Evolutionary conservation across 2,329 filamentous ascomycete species (phyloP).

Genomic region (Colletotrichum filicis): DNA sequence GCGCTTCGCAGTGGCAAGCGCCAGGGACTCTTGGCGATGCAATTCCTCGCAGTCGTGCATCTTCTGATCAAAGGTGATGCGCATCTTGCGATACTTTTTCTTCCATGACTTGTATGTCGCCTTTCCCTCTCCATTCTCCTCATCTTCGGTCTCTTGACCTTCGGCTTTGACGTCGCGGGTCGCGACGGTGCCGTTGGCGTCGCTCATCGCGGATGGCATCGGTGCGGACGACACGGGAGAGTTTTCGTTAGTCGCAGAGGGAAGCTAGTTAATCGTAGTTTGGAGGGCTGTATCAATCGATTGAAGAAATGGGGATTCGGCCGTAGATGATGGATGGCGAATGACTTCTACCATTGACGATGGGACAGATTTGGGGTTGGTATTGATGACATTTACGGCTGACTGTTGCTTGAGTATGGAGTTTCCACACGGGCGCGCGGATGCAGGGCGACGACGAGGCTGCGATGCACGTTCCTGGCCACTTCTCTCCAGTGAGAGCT

Average conservation of each 20-base stretch:
- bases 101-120: slow-evolving; percentile 76
- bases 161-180: slow-evolving; percentile 53
- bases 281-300: neutral
- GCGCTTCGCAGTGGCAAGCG: slow-evolving; percentile 82
- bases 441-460: slow-evolving; percentile 33
- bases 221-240: neutral
- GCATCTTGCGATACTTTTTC: slow-evolving; percentile 97
- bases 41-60: slow-evolving; percentile 85
- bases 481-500: slow-evolving; percentile 33
- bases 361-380: neutral
- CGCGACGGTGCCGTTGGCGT: slow-evolving; percentile 39
- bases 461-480: slow-evolving; percentile 33
- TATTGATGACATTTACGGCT: slow-evolving; percentile 24
- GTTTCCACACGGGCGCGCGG: slow-evolving; percentile 27
- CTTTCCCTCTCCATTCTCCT: slow-evolving; percentile 53
- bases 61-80: slow-evolving; percentile 79
- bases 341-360: slow-evolving; percentile 1
- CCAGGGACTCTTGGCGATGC: slow-evolving; percentile 84
- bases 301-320: neutral
- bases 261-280: slow-evolving; percentile 7
- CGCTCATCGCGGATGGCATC: slow-evolving; percentile 42
- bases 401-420: slow-evolving; percentile 3
- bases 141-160: slow-evolving; percentile 48
- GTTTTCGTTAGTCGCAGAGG: slow-evolving; percentile 4
- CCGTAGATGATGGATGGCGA: neutral